Percentiles rank a stretch among this genome's conserved stretches.
Conservation (phyloP, 148 eudicot species). For the Beta vulgaris region DNA sequence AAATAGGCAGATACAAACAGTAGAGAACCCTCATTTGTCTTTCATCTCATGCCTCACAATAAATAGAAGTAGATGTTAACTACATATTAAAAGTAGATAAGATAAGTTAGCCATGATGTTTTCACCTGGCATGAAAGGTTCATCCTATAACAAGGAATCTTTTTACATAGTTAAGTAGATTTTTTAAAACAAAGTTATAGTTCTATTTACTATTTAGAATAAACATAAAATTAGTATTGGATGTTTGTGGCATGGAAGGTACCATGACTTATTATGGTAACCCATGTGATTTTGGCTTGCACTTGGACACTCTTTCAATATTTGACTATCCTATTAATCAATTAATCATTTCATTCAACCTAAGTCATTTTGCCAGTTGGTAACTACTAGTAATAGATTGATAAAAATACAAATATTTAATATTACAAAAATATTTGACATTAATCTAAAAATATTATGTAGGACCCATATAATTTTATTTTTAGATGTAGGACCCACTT, state of each 20-base stretch:
- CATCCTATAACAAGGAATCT: conserved; percentile 14
- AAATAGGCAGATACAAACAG: too few relatives aligned
- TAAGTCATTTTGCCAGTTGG: conserved; percentile 29
- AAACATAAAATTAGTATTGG: neutral
- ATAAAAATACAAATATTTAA: conserved; percentile 10
- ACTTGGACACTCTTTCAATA: conserved; percentile 25
- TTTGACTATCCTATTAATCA: conserved; percentile 22
- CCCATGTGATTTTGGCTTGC: conserved; percentile 28
- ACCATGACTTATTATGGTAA: conserved; percentile 23
- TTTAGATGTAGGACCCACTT: conserved; percentile 20
- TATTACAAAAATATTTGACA: neutral
- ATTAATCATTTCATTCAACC: neutral
- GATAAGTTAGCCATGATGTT: neutral
- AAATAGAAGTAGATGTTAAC: neutral
- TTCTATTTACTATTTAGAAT: neutral
- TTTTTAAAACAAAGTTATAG: neutral
- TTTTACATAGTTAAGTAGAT: conserved; percentile 7
- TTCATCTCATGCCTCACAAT: neutral
- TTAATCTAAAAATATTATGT: neutral
- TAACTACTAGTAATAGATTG: conserved; percentile 17
- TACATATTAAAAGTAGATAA: neutral
- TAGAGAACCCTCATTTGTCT: too few relatives aligned
- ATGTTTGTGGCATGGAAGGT: conserved; percentile 22
- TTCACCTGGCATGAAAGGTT: conserved; percentile 26
- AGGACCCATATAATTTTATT: conserved; percentile 10